phyloP scores from a whole-genome alignment of 805 yeast genomes.

The Kuraishia capsulata region DNA sequence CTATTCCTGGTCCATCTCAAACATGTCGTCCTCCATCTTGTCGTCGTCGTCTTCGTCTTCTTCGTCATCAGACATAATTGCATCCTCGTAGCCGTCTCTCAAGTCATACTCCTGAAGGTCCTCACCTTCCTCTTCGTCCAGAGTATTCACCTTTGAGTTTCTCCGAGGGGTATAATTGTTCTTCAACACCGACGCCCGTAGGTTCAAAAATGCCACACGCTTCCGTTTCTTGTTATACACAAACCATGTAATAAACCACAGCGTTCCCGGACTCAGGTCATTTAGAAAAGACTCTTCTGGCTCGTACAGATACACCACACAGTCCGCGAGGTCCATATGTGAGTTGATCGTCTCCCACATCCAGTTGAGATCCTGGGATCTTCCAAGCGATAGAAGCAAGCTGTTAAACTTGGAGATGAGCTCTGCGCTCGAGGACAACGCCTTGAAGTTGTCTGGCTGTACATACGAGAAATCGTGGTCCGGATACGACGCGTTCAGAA shows the following conservation, averaged over 20 bases:
- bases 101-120: constrained; percentile 27
- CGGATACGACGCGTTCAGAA: constrained; percentile 86
- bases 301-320: constrained; percentile 56
- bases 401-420: constrained; percentile 67
- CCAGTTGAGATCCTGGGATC: constrained; percentile 44
- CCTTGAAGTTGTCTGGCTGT: constrained; percentile 67
- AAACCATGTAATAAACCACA: constrained; percentile 85
- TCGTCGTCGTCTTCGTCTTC: constrained; percentile 19
- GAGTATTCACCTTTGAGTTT: constrained; percentile 19
- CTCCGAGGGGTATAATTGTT: constrained; percentile 27
- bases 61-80: constrained; percentile 24
- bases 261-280: constrained; percentile 45
- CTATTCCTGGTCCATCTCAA: constrained; percentile 21
- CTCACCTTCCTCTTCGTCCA: constrained; percentile 20
- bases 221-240: constrained; percentile 85
- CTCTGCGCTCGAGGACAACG: constrained; percentile 39
- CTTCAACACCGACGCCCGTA: constrained; percentile 38
- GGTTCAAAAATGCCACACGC: constrained; percentile 79
- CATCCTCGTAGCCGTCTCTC: constrained; percentile 21
- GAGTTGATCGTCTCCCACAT: constrained; percentile 84
- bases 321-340: constrained; percentile 66
- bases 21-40: constrained; percentile 26
- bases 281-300: constrained; percentile 58
- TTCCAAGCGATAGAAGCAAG: constrained; percentile 59
- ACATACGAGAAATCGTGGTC: constrained; percentile 89